Evolutionary conservation across 768 basidiomycete genomes (phyloP).

Genomic region (Rhodocollybia butyracea): DNA sequence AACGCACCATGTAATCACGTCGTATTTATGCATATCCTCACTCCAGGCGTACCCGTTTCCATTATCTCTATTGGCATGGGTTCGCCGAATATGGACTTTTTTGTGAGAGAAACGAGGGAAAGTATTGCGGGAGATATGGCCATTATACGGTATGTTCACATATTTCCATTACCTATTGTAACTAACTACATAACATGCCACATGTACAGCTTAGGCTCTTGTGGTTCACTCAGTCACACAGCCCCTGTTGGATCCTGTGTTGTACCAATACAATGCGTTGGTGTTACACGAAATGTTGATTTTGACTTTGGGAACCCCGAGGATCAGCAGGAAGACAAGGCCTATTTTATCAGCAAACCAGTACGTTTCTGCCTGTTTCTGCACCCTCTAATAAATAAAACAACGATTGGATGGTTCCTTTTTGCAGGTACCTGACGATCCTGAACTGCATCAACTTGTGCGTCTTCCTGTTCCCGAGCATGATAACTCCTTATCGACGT

Average conservation of each 20-base stretch:
- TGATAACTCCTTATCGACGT: neutral
- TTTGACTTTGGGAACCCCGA: slow-evolving; percentile 60
- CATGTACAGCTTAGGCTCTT: slow-evolving; percentile 77
- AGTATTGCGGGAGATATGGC: slow-evolving; percentile 61
- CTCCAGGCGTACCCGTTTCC: slow-evolving; percentile 59
- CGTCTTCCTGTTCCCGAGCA: slow-evolving; percentile 17
- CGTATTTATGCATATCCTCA: neutral
- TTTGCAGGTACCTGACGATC: slow-evolving; percentile 57
- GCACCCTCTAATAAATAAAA: slow-evolving; percentile 6
- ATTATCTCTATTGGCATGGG: slow-evolving; percentile 86
- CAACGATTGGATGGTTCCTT: slow-evolving; percentile 7
- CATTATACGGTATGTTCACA: slow-evolving; percentile 40
- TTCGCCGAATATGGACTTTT: slow-evolving; percentile 79
- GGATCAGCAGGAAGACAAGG: slow-evolving; percentile 29
- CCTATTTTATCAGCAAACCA: slow-evolving; percentile 68
- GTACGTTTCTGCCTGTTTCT: slow-evolving; percentile 32
- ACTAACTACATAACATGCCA: too few species aligned
- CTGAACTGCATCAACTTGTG: slow-evolving; percentile 47
- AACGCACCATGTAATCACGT: too few species aligned
- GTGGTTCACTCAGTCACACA: slow-evolving; percentile 53
- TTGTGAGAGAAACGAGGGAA: slow-evolving; percentile 77
- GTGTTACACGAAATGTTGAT: slow-evolving; percentile 72
- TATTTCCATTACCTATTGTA: neutral
- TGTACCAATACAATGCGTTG: slow-evolving; percentile 64
- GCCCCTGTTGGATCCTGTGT: slow-evolving; percentile 76